Evolutionary conservation across 805 yeast species (phyloP).

Genomic region (Clavispora carvajalis): DNA sequence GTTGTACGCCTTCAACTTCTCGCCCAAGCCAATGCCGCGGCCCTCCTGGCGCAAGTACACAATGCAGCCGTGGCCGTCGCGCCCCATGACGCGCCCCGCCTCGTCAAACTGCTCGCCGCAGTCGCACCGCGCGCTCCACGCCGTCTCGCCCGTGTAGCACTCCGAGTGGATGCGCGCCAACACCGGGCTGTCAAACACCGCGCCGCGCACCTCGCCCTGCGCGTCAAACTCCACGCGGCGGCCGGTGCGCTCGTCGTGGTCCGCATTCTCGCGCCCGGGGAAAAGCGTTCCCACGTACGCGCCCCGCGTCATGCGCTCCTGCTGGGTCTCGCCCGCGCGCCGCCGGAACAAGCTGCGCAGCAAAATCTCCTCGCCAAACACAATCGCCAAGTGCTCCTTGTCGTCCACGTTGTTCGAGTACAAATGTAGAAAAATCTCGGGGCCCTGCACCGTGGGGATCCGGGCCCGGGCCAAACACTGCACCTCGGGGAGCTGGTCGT

Average conservation of each 20-base stretch:
- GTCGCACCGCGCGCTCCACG: constrained; percentile 98
- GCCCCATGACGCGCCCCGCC: constrained; percentile 91
- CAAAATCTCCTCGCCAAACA: constrained; percentile 87
- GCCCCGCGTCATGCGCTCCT: constrained; percentile 96
- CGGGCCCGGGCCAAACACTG: constrained; percentile 91
- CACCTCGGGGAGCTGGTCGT: constrained; percentile 63
- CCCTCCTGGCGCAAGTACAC: constrained; percentile 97
- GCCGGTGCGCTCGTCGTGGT: constrained; percentile 39
- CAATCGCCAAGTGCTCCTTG: constrained; percentile 95
- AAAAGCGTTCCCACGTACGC: constrained; percentile 87
- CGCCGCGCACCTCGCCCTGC: constrained; percentile 20
- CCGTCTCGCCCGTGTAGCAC: constrained; percentile 98
- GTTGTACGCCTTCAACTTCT: constrained; percentile 93
- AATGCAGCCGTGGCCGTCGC: constrained; percentile 84
- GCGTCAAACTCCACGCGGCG: constrained; percentile 26
- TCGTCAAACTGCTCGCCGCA: constrained; percentile 99
- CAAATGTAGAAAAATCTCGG: constrained; percentile 87
- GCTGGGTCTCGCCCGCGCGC: constrained; percentile 71
- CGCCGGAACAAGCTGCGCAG: constrained; percentile 64
- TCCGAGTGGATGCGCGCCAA: constrained; percentile 92
- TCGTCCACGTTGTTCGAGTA: constrained; percentile 81
- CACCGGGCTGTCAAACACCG: constrained; percentile 36
- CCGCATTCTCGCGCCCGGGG: constrained; percentile 80
- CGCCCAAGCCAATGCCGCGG: constrained; percentile 97
- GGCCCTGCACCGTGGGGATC: constrained; percentile 93